Conservation (phyloP, 2,329 filamentous ascomycete species). For the Talaromyces sp. region DNA sequence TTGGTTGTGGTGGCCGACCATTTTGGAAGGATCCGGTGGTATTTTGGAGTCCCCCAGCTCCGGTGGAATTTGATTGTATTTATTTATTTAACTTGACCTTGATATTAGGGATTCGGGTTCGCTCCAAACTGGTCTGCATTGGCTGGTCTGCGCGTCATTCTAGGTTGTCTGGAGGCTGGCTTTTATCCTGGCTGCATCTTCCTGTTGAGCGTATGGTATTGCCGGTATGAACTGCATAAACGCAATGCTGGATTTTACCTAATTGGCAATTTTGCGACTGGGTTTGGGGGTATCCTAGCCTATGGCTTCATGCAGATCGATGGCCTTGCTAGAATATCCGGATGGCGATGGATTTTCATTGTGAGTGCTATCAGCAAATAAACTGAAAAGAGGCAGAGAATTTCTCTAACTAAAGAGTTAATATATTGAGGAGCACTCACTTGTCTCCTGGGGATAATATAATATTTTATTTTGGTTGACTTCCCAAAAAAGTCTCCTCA, state of each 20-base stretch:
- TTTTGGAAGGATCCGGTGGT: not conserved
- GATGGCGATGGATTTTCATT: conserved; percentile 53
- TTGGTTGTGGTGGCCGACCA: not conserved
- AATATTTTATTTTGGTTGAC: conserved; percentile 21
- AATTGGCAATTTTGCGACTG: conserved; percentile 44
- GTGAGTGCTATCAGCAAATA: conserved; percentile 29
- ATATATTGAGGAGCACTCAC: not conserved
- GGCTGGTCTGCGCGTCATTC: conserved; percentile 26
- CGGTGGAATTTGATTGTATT: not conserved
- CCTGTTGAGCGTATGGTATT: conserved; percentile 69
- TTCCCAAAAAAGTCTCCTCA: conserved; percentile 28
- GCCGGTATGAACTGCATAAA: conserved; percentile 33
- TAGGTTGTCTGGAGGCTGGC: conserved; percentile 58
- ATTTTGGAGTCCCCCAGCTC: not conserved
- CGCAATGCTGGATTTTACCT: conserved; percentile 43
- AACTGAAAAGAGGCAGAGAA: not conserved
- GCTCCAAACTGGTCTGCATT: conserved; percentile 10
- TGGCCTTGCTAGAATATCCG: conserved; percentile 37
- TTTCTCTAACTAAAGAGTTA: not conserved
- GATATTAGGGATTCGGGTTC: conserved; percentile 15
- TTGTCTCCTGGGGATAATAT: not conserved
- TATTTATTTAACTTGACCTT: conserved; percentile 5
- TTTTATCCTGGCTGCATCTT: conserved; percentile 69
- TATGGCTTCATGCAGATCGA: conserved; percentile 37
- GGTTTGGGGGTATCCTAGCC: conserved; percentile 42